These are phyloP conservation scores for Aureobasidium sp. DNA, from an alignment of 2,329 filamentous ascomycete species.

Conservation along the genomic window DNA sequence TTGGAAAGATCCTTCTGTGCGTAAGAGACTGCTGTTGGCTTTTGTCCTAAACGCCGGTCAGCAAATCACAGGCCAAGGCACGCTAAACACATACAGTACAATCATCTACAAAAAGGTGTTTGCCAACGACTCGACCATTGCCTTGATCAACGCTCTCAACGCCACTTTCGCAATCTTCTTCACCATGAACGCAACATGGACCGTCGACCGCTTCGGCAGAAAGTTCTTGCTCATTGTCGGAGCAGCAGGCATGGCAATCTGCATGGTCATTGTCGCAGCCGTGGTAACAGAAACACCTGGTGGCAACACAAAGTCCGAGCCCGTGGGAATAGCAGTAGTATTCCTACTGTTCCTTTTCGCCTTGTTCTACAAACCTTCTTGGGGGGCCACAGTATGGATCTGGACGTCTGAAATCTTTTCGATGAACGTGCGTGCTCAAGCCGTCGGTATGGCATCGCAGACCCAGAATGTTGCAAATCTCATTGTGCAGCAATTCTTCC, in stretches of 20 bases:
- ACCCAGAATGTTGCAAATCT: constrained; percentile 56
- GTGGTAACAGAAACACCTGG: constrained; percentile 55
- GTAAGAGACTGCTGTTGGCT: constrained; percentile 59
- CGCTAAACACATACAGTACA: constrained; percentile 66
- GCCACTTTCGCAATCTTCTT: constrained; percentile 67
- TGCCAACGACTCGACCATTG: constrained; percentile 51
- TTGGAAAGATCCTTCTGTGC: constrained; percentile 62
- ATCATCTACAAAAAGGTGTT: constrained; percentile 68
- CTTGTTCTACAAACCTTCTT: constrained; percentile 54
- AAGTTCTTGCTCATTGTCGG: constrained; percentile 64
- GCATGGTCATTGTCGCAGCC: constrained; percentile 60
- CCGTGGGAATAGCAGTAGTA: constrained; percentile 61
- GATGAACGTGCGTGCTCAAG: constrained; percentile 65
- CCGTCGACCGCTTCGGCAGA: constrained; percentile 63
- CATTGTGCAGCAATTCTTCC: constrained; percentile 65
- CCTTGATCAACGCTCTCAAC: constrained; percentile 68
- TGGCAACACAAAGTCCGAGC: constrained; percentile 43
- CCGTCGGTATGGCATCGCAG: constrained; percentile 58
- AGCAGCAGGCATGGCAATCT: constrained; percentile 60
- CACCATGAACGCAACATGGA: constrained; percentile 67
- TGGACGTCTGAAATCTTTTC: constrained; percentile 64
- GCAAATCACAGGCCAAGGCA: constrained; percentile 66
- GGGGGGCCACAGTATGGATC: constrained; percentile 65
- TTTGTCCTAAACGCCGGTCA: constrained; percentile 64
- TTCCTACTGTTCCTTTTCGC: constrained; percentile 52